Evolutionary conservation across 345 rosid species (phyloP).

Genomic region (Pistacia atlantica): DNA sequence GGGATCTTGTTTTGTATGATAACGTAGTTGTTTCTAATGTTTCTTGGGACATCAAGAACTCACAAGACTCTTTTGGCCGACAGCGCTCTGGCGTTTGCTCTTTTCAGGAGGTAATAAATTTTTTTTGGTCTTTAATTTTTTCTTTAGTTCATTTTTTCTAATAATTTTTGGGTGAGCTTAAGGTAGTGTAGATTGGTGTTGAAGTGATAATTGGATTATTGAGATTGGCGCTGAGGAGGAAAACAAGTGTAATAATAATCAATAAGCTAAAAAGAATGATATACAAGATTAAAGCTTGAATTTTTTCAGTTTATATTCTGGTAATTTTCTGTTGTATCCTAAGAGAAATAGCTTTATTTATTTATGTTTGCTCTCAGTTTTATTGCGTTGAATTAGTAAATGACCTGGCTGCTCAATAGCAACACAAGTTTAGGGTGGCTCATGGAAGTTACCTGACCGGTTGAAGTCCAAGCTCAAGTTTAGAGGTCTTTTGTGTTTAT

Average conservation of each 20-base stretch:
- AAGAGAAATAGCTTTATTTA: too few species aligned
- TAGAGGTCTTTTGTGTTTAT: background rate
- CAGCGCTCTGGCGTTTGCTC: slow-evolving; percentile 47
- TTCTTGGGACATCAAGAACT: slow-evolving; percentile 53
- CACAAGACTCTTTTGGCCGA: slow-evolving; percentile 39
- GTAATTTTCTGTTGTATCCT: background rate
- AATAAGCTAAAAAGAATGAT: background rate
- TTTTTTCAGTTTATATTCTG: background rate
- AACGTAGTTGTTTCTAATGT: slow-evolving; percentile 45
- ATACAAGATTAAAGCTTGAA: background rate
- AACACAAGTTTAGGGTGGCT: background rate
- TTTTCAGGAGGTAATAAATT: slow-evolving; percentile 52
- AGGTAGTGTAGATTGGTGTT: too few species aligned
- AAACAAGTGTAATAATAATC: background rate
- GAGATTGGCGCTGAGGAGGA: too few species aligned
- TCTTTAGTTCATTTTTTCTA: background rate
- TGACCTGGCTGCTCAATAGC: background rate
- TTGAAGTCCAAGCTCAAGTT: slow-evolving; percentile 4
- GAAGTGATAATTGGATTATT: too few species aligned
- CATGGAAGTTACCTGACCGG: background rate
- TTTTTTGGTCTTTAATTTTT: background rate
- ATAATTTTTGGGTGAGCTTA: too few species aligned
- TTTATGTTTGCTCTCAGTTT: background rate
- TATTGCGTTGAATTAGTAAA: slow-evolving; percentile 8
- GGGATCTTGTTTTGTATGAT: slow-evolving; percentile 47